A percentile compares a stretch with the other conserved stretches of the same genome.
Conservation (phyloP, 2,329 filamentous ascomycete species). For the Fusarium redolens region DNA sequence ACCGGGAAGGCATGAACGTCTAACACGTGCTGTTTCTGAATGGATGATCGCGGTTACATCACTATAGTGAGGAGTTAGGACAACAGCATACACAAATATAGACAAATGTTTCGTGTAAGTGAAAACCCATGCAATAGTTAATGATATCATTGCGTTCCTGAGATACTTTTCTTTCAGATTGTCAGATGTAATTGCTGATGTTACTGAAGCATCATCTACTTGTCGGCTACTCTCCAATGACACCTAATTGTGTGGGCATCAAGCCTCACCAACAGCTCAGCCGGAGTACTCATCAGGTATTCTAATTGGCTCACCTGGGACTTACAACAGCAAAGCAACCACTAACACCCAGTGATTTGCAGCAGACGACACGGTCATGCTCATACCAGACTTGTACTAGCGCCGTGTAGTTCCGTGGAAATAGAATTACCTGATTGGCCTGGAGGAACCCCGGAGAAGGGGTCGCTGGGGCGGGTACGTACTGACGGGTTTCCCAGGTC, state of each 20-base stretch:
- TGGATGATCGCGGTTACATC: constrained; percentile 8
- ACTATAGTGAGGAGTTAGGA: not conserved
- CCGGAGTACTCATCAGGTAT: constrained; percentile 28
- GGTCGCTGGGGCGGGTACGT: constrained; percentile 40
- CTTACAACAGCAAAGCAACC: constrained; percentile 34
- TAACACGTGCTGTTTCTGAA: constrained; percentile 19
- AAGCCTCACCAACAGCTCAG: constrained; percentile 23
- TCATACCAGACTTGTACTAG: constrained; percentile 39
- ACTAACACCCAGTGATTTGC: constrained; percentile 37
- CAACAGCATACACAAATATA: not conserved
- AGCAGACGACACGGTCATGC: constrained; percentile 40
- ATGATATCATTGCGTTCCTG: constrained; percentile 21
- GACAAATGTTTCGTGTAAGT: not conserved
- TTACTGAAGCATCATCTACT: constrained; percentile 15
- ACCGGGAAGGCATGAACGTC: constrained; percentile 18
- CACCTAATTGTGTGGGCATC: constrained; percentile 14
- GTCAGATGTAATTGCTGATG: constrained; percentile 6
- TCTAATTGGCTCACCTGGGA: constrained; percentile 21
- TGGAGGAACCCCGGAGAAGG: constrained; percentile 49
- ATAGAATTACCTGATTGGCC: constrained; percentile 40
- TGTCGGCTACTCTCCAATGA: constrained; percentile 22
- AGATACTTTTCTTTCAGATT: not conserved
- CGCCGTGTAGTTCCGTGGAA: constrained; percentile 11
- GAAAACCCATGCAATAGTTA: not conserved
- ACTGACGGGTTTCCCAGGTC: constrained; percentile 20